Conservation (phyloP, 495 filamentous ascomycete genomes). For the Elasticomyces elasticus region DNA sequence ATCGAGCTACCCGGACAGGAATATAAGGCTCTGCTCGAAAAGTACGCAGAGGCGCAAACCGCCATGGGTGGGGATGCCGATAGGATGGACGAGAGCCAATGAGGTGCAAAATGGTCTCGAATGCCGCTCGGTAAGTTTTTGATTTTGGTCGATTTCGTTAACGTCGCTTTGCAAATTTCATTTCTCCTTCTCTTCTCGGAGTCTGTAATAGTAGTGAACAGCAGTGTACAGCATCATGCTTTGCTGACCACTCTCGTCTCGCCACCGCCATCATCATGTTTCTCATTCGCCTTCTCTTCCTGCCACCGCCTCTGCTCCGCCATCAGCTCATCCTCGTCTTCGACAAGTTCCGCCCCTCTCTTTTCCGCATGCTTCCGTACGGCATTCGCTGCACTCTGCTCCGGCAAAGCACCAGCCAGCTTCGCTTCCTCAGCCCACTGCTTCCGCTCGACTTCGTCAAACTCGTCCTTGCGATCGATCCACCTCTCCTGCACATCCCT, state of each 20-base stretch:
- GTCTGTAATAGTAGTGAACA: too few species aligned
- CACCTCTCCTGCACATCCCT: constrained; percentile 89
- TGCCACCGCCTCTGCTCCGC: constrained; percentile 26
- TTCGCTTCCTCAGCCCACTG: constrained; percentile 55
- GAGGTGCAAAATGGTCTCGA: too few species aligned
- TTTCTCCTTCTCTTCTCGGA: too few species aligned
- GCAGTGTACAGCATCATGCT: too few species aligned
- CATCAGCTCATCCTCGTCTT: constrained; percentile 25
- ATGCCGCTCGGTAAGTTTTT: too few species aligned
- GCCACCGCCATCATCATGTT: constrained; percentile 7
- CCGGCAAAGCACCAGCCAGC: constrained; percentile 33
- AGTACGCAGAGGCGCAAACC: too few species aligned
- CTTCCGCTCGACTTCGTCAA: constrained; percentile 68
- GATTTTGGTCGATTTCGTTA: too few species aligned
- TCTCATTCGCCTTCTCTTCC: constrained; percentile 4
- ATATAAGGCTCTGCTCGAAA: too few species aligned
- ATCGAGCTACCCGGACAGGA: too few species aligned
- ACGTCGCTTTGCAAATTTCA: too few species aligned
- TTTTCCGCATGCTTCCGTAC: constrained; percentile 18
- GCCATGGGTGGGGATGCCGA: too few species aligned
- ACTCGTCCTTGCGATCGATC: constrained; percentile 80
- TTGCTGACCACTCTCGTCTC: constrained; percentile 30
- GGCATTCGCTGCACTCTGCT: constrained; percentile 28
- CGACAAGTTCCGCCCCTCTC: constrained; percentile 12
- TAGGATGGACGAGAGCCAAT: too few species aligned